A percentile compares a stretch with the other conserved stretches of the same genome.
Evolutionary conservation across 1,284 basidiomycete genomes (phyloP).

Genomic region (Mycosarcoma mackinlayi): DNA sequence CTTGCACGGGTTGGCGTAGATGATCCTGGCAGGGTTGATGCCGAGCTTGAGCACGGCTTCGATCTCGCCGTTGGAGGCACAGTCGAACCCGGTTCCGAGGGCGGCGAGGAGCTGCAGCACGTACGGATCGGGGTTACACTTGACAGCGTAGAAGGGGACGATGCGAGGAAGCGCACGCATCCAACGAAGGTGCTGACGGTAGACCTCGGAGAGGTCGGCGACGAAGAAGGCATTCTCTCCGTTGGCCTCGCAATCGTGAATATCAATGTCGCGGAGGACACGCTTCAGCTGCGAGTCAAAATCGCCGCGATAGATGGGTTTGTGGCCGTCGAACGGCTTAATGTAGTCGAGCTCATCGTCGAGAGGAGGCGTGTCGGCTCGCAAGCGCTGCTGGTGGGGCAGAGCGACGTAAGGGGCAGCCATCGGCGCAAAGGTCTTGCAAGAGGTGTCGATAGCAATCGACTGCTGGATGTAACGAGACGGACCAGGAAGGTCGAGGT

Average conservation of each 20-base stretch:
- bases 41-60: conserved; percentile 81
- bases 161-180: conserved; percentile 78
- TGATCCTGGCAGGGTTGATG: conserved; percentile 75
- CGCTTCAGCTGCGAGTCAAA: conserved; percentile 56
- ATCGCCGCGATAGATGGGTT: conserved; percentile 57
- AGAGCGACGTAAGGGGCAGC: conserved; percentile 40
- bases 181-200: conserved; percentile 88
- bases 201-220: conserved; percentile 89
- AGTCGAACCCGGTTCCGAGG: conserved; percentile 93
- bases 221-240: conserved; percentile 96
- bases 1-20: conserved; percentile 99
- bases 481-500: conserved; percentile 26
- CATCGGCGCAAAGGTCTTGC: conserved; percentile 28
- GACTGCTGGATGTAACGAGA: conserved; percentile 36
- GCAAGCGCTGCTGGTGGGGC: conserved; percentile 47
- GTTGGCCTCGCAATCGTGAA: conserved; percentile 72
- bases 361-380: conserved; percentile 48
- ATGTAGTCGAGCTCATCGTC: conserved; percentile 44
- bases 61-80: conserved; percentile 97
- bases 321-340: conserved; percentile 48
- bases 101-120: conserved; percentile 89
- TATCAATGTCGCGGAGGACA: conserved; percentile 63
- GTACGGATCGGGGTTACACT: conserved; percentile 97
- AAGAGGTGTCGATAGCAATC: conserved; percentile 26
- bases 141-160: conserved; percentile 88